Evolutionary conservation across 306 rosid species (phyloP), one percentile per base, ranked within the genome.

Genomic region (Casuarina glauca): DNA sequence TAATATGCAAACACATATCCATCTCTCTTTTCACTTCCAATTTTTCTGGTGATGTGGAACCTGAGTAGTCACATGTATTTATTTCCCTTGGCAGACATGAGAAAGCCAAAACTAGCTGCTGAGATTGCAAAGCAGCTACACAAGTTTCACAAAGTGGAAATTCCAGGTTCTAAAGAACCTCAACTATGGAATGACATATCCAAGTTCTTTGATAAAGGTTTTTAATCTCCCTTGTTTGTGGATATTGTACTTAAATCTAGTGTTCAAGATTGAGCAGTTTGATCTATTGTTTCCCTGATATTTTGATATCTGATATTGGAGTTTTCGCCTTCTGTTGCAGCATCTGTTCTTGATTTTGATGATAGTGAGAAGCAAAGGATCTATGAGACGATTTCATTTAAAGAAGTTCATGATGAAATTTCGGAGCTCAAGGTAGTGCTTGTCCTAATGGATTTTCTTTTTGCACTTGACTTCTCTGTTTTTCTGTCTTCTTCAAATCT

Each of bases 131-230:
- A 84, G 82, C 80, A 95, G 63, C 78, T 95, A 20, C 72, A 52
- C 63, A 83, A 81, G 80, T 95, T 95, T 79, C 99, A 95, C 81
- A 82, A 88, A 78, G 81, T 95, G 77, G 93, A 88, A 76, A 78
- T 95, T 85, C 97, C 97, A 52, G 93, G 93, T 62, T 87, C 94
- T 75, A 91, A 86, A 83, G 99, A 95, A 81, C 96, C 99, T 71
- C 97, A 91, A 70, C 76, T 95, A 72, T 95, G 99, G 99, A 88
- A 70, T 36, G 99, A 95, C 85, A 72, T 90, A 73, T 72, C 73
- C 86, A 95, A 88, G 81, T 93, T 91, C 88, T 90, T 84, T 71
- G 89, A 87, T 43, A 86, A 87, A 93, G 99, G 99, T 93, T 53
- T 76, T 83, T 50, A 79, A 66, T 66, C 44, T 76, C 57, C 70